Percentiles rank a stretch among this genome's conserved stretches.
Evolutionary conservation across 1,284 basidiomycete species (phyloP).

Genomic region (Rhodotorula sp.): DNA sequence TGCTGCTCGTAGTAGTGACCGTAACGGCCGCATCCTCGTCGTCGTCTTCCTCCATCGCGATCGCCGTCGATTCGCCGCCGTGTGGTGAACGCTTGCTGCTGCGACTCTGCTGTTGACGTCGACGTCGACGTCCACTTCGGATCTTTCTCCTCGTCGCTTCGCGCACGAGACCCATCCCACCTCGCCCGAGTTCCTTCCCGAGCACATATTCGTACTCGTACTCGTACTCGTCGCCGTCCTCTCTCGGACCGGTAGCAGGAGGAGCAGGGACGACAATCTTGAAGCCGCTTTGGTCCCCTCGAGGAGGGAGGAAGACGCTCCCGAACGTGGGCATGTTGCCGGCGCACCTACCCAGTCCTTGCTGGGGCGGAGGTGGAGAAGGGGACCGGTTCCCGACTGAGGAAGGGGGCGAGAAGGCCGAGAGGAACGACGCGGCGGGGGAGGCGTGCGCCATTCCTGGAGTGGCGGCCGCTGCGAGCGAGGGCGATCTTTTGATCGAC

Average conservation of each 20-base stretch:
- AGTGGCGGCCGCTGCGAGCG: background rate
- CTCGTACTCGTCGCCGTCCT: constrained; percentile 37
- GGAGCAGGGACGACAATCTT: constrained; percentile 29
- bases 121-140: background rate
- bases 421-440: constrained; percentile 74
- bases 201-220: constrained; percentile 72
- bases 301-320: constrained; percentile 22
- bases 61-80: background rate
- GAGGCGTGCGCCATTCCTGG: constrained; percentile 49
- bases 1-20: background rate
- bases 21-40: constrained; percentile 49
- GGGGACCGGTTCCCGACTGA: constrained; percentile 6
- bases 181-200: constrained; percentile 72
- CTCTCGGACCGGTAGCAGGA: too few relatives aligned
- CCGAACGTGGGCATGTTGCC: constrained; percentile 1
- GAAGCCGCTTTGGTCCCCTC: constrained; percentile 40
- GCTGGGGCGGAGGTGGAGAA: background rate
- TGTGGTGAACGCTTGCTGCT: background rate
- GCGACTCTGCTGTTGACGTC: background rate
- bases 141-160: constrained; percentile 54
- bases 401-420: constrained; percentile 59
- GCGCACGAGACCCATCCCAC: constrained; percentile 82
- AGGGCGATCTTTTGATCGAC: background rate
- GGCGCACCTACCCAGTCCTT: background rate
- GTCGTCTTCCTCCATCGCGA: constrained; percentile 28